These are phyloP conservation scores for Candida silvicultrix DNA, from an alignment of 805 yeast genomes.

Conservation along the genomic window DNA sequence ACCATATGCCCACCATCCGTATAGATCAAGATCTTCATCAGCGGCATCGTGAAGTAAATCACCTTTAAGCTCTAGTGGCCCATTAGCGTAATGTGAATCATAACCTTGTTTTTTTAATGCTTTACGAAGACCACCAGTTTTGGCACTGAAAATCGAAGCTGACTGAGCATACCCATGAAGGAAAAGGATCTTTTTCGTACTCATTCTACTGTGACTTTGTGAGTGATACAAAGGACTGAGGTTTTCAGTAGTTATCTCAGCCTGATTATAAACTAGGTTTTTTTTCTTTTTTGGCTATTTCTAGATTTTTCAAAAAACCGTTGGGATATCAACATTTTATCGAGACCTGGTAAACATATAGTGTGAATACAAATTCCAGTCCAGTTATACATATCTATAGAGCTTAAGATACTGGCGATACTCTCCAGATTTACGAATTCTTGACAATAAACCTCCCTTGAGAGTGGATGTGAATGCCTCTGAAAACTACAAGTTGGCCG, in stretches of 20 bases:
- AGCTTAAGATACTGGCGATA: too few relatives aligned
- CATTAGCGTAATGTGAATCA: constrained; percentile 69
- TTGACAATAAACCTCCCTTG: too few relatives aligned
- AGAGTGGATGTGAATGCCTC: too few relatives aligned
- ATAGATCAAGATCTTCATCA: constrained; percentile 24
- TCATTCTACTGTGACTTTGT: constrained; percentile 4
- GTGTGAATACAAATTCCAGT: not conserved
- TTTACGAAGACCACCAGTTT: constrained; percentile 83
- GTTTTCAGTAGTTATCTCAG: not conserved
- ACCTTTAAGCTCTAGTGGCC: constrained; percentile 56
- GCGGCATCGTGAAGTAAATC: constrained; percentile 62
- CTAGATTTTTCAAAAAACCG: not conserved
- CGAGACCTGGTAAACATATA: not conserved
- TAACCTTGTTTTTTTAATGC: constrained; percentile 51
- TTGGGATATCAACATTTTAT: not conserved
- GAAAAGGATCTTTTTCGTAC: constrained; percentile 53
- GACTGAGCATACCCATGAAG: constrained; percentile 89
- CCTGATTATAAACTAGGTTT: not conserved
- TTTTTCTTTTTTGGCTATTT: not conserved
- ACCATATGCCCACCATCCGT: constrained; percentile 69
- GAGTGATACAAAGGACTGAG: too few relatives aligned
- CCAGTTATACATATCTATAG: too few relatives aligned
- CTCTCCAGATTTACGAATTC: too few relatives aligned
- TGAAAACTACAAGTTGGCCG: too few relatives aligned
- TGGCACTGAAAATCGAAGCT: constrained; percentile 70